Base-by-base conservation (phyloP, 192 early-diverging fungal genomes). In the Coemansia brasiliensis region DNA sequence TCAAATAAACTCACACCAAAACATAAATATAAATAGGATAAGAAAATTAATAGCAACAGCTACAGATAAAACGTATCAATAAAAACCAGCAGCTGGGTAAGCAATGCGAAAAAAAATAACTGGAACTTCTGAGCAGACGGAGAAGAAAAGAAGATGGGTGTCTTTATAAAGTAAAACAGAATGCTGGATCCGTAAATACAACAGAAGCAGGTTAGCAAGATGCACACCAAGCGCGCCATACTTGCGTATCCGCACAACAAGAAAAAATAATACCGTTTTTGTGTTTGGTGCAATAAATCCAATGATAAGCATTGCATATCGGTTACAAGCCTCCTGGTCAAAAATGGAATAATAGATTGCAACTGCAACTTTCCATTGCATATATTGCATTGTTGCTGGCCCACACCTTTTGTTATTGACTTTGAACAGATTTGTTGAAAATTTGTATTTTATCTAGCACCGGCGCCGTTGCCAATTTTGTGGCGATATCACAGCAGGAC, bases 241-340 rank as follows among this genome's bases (percentile, higher is more conserved):
- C 32, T 35, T 35, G 32, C 32, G 32, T 35, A 35, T 35, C 32
- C 27, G 6, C 6, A 29, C 27, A 29, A 29, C 27, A 29, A 35
- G 6, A 7, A 7, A 35, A 35, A 35, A 35, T 35, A 35, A 35
- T 7, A 35, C 32, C 32, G 32, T 10, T 2, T 35, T 35, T 35
- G 32, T 35, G 32, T 35, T 35, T 35, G 32, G 32, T 35, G 32
- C 32, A 24, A 46, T 24, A 46, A 46, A 46, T 46, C 10, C 18
- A 49, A 51, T 32, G 49, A 51, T 51, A 29, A 24, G 49, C 49
- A 18, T 27, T 51, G 49, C 49, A 51, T 51, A 27, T 27, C 26
- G 25, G 29, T 20, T 32, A 32, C 15, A 51, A 51, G 49, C 49
- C 49, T 51, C 49, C 16, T 8, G 3, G 16, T 17, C 13, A 24